Conservation (phyloP, 2,329 filamentous ascomycete species). For the Sporothrix pseudoabietina region DNA sequence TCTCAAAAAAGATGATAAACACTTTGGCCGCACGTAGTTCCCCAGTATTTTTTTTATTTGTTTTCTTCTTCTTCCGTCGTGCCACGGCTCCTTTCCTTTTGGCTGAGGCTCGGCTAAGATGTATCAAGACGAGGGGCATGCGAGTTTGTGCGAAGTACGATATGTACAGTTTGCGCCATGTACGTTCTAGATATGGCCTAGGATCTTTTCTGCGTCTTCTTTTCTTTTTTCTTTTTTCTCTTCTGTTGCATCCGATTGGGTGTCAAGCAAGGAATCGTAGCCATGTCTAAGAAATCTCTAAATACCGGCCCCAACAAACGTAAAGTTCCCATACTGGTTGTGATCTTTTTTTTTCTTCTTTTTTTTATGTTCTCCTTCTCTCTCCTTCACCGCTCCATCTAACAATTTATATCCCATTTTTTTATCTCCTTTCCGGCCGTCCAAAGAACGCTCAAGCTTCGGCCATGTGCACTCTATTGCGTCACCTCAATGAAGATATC, state of each 20-base stretch:
- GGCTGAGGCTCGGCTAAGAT: neutral
- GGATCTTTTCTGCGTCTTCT: neutral
- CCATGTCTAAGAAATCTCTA: neutral
- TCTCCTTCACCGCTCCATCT: neutral
- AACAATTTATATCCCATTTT: neutral
- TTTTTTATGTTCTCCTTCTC: neutral
- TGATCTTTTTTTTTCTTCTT: neutral
- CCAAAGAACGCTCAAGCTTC: constrained; percentile 23
- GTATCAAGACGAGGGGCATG: neutral
- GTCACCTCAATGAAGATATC: neutral
- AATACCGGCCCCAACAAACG: neutral
- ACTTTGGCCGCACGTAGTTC: neutral
- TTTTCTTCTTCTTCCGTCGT: neutral
- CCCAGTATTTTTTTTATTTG: neutral
- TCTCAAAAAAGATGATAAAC: neutral
- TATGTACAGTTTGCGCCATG: neutral
- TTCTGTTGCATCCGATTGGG: constrained; percentile 5
- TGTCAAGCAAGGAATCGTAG: neutral
- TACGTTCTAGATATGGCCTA: neutral
- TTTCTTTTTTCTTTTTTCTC: neutral
- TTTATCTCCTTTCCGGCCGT: neutral
- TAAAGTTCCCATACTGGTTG: neutral
- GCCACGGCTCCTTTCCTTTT: neutral
- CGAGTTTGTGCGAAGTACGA: neutral
- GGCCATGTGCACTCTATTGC: constrained; percentile 24